These are phyloP conservation scores for Acer yangbiense DNA, from an alignment of 345 rosid species.

Conservation along the genomic window DNA sequence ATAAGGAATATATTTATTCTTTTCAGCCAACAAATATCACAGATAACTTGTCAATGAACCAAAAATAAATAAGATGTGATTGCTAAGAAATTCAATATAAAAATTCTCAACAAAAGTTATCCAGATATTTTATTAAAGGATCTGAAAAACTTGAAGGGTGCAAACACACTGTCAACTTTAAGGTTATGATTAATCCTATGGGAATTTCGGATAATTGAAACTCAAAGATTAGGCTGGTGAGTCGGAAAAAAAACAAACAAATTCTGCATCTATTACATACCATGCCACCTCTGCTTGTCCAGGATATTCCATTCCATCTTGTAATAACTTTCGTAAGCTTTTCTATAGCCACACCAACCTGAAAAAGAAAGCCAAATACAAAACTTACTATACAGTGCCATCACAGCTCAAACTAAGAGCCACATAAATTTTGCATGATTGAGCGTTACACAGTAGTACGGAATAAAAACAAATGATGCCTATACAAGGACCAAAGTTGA, in stretches of 20 bases:
- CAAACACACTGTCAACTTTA: slow-evolving; percentile 2
- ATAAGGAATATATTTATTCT: background rate
- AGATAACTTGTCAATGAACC: background rate
- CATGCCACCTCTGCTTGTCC: slow-evolving; percentile 86
- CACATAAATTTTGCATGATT: background rate
- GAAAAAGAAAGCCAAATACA: slow-evolving; percentile 11
- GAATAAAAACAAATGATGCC: slow-evolving; percentile 10
- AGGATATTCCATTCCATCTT: slow-evolving; percentile 69
- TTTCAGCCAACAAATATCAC: background rate
- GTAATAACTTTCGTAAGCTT: slow-evolving; percentile 45
- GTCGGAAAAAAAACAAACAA: too few relatives aligned
- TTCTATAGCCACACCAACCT: slow-evolving; percentile 58
- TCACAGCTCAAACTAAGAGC: slow-evolving; percentile 1
- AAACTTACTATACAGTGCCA: slow-evolving; percentile 1
- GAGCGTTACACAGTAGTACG: background rate
- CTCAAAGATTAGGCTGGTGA: background rate
- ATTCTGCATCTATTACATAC: slow-evolving; percentile 37
- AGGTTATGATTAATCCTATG: background rate
- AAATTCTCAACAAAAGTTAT: background rate
- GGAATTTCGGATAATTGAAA: background rate
- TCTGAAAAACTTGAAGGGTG: slow-evolving; percentile 7
- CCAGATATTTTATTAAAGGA: background rate
- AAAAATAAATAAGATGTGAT: background rate
- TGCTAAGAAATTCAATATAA: background rate
- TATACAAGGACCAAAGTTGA: slow-evolving; percentile 7